Evolutionary conservation across 2,329 filamentous ascomycete genomes (phyloP).

Genomic region (Aspergillus fructus): DNA sequence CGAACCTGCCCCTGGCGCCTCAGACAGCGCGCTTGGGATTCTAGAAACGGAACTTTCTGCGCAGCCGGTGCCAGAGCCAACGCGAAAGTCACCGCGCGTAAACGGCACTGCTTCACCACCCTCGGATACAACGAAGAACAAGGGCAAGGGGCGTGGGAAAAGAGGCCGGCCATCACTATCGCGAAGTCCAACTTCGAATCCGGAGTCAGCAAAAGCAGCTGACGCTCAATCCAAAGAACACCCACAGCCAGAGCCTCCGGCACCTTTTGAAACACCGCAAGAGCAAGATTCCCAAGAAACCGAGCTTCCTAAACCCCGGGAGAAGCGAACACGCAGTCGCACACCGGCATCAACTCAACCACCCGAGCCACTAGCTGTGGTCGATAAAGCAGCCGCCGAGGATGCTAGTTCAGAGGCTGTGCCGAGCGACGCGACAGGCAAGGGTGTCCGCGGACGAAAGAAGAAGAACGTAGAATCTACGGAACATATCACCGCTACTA

Average conservation of each 20-base stretch:
- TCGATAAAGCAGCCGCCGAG: neutral
- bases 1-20: neutral
- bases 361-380: neutral
- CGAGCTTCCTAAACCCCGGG: neutral
- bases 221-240: neutral
- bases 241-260: neutral
- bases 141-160: conserved; percentile 10
- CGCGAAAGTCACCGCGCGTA: neutral
- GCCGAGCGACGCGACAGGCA: neutral
- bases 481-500: neutral
- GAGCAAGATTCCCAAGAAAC: neutral
- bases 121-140: conserved; percentile 6
- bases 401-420: neutral
- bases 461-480: conserved; percentile 7
- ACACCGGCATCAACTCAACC: neutral
- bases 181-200: neutral
- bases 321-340: conserved; percentile 9
- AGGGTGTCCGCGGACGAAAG: conserved; percentile 10
- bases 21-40: neutral
- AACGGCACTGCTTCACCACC: conserved; percentile 10
- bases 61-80: neutral
- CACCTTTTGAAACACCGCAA: neutral
- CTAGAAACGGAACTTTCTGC: neutral
- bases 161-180: conserved; percentile 6
- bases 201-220: neutral